phyloP scores from a whole-genome alignment of 192 early-diverging fungal species.

The Coemansia sp. region DNA sequence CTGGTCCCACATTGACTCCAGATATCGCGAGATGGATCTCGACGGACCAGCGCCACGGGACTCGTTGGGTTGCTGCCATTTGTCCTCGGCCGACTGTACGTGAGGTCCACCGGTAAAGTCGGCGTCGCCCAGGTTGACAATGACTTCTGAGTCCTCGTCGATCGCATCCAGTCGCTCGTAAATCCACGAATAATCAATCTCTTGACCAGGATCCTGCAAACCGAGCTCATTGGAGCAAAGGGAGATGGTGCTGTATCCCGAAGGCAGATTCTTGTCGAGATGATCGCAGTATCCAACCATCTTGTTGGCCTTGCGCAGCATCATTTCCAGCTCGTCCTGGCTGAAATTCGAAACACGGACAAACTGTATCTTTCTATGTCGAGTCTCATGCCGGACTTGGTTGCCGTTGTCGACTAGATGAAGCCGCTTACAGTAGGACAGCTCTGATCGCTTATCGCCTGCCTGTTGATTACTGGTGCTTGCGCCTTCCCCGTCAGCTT shows the following conservation, averaged over 20 bases:
- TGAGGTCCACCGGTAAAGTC: slow-evolving; percentile 21
- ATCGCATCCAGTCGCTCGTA: slow-evolving; percentile 24
- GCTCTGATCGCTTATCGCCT: background rate
- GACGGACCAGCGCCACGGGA: slow-evolving; percentile 21
- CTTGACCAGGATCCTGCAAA: slow-evolving; percentile 5
- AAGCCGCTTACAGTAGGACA: slow-evolving; percentile 27
- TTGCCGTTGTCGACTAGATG: slow-evolving; percentile 9
- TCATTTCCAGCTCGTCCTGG: slow-evolving; percentile 38
- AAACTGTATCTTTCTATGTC: slow-evolving; percentile 36
- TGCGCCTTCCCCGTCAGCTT: slow-evolving; percentile 5
- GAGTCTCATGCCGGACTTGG: slow-evolving; percentile 12
- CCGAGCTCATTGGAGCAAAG: slow-evolving; percentile 35
- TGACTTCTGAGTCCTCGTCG: slow-evolving; percentile 27
- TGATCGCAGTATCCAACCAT: slow-evolving; percentile 36
- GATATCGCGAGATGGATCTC: slow-evolving; percentile 19
- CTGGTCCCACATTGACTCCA: slow-evolving; percentile 26
- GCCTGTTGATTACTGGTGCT: background rate
- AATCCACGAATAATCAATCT: slow-evolving; percentile 27
- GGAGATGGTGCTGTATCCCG: slow-evolving; percentile 40
- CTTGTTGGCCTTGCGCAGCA: slow-evolving; percentile 39
- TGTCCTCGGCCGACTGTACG: slow-evolving; percentile 12
- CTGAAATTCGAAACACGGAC: slow-evolving; percentile 34
- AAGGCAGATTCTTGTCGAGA: slow-evolving; percentile 29
- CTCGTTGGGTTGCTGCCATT: background rate
- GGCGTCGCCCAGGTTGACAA: slow-evolving; percentile 36